Percentiles rank a stretch among this genome's conserved stretches.
phyloP scores from a whole-genome alignment of 2,329 filamentous ascomycete species.

The Colletotrichum sp. region DNA sequence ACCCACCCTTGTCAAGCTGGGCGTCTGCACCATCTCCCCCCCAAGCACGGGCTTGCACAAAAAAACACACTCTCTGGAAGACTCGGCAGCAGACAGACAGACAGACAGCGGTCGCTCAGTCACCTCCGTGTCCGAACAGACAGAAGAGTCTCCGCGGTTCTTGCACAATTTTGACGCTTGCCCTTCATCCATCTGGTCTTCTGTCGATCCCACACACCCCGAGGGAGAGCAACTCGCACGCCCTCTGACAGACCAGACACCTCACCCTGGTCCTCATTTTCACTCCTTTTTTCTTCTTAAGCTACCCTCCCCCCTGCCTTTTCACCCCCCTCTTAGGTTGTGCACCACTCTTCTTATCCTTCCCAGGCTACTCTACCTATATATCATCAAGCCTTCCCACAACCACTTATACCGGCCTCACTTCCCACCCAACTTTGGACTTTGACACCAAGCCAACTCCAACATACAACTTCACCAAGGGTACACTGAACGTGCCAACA shows the following conservation, averaged over 20 bases:
- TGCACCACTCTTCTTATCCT: neutral
- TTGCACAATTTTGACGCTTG: slow-evolving; percentile 9
- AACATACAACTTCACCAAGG: neutral
- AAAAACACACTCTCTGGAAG: neutral
- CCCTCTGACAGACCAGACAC: neutral
- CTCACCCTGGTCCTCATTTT: neutral
- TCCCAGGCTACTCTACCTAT: slow-evolving; percentile 10
- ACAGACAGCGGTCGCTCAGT: neutral
- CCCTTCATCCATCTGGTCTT: neutral
- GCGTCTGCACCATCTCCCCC: neutral
- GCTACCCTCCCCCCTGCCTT: neutral
- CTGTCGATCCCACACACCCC: neutral
- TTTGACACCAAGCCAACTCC: neutral
- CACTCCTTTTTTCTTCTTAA: slow-evolving; percentile 9
- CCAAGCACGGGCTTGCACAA: neutral
- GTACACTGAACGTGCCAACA: neutral
- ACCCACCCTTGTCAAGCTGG: slow-evolving; percentile 6
- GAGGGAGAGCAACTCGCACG: neutral
- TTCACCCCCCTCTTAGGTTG: neutral
- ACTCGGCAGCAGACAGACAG: slow-evolving; percentile 2
- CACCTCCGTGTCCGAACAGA: slow-evolving; percentile 1
- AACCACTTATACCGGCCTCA: neutral
- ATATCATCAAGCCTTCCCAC: slow-evolving; percentile 20
- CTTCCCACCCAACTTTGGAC: neutral
- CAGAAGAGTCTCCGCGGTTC: neutral